Evolutionary conservation across 148 eudicot species (phyloP), one percentile per base, ranked within the genome.

Genomic region (Gaultheria prostrata): DNA sequence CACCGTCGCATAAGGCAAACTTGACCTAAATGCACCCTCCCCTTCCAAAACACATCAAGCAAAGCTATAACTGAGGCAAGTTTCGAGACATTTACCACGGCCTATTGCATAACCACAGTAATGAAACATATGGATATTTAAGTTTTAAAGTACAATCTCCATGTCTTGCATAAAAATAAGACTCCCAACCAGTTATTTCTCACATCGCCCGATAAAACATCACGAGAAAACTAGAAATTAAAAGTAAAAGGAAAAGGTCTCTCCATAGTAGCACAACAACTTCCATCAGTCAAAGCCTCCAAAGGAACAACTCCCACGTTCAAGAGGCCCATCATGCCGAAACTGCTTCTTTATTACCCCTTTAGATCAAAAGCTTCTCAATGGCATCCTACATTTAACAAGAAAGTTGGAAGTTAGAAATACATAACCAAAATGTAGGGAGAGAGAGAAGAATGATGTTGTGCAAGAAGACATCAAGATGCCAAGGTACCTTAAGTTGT

Each of bases 261-360:
- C 45, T 82, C 84, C 86, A 84, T 85, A 75, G 80, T 78, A 77
- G 85, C 90, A 86, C 86, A 87, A 89, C 89, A 78, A 82, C 18
- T 88, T 82, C 89, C 88, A 79, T 90, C 93, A 89, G 94, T 93
- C 93, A 85, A 91, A 93, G 93, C 95, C 95, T 93, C 89, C 87
- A 82, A 77, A 86, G 93, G 86, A 89, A 80, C 82, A 75, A 75
- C 69, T 82, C 65, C 54, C 84, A 83, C 51, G 80, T 87, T 89
- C 85, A 82, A 84, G 90, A 90, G 95, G 91, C 97, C 94, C 90
- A 91, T 93, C 98, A 95, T 89, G 82, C 95, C 91, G 97, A 90
- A 88, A 86, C 79, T 85, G 86, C 87, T 81, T 87, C 83, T 67
- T 57, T 48, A 49, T 78, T 33, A 11, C 65, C 54, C 74, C 76